Evolutionary conservation across 345 rosid species (phyloP), one percentile per base, ranked within the genome.

Genomic region (Dipteronia sinensis): DNA sequence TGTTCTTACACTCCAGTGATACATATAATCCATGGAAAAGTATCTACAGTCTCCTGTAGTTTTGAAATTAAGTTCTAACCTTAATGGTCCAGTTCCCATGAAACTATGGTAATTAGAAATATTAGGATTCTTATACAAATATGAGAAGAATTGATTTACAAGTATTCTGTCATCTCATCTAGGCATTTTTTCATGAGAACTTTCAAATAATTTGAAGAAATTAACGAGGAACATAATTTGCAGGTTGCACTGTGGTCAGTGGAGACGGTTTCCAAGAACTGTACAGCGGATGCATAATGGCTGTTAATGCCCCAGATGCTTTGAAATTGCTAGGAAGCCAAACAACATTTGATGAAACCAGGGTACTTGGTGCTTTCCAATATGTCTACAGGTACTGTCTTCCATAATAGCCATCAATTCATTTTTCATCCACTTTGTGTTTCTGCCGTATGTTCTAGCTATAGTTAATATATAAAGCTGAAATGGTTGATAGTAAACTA

Each of bases 241-340:
- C 89, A 90, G 85, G 87, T 66, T 90, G 93, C 69, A 74, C 80
- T 47, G 85, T 94, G 40, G 71, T 79, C n/a, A 77, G 77, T 80
- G 84, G 62, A 81, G 90, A 92, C 63, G 96, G 87, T 3, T 79
- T 79, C 4, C 64, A 85, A 76, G 96, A 89, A 70, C 80, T 64
- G n/a, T 89, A 78, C 56, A 82, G 73, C 10, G 81, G 86, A 10
- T 90, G 96, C 74, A 86, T 92, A 58, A 29, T 94, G 67, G 90
- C 90, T 46, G 79, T 84, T 82, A 96, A 92, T 84, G 95, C 93
- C 53, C 98, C 98, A 1, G 96, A 94, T 84, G 90, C 96, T 65
- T 69, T 94, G 72, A 73, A 75, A 61, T 38, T 94, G 73, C 83
- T 94, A 78, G 97, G 94, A 3, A 74, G 80, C 11, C 81, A 87